A percentile compares a stretch with the other conserved stretches of the same genome.
phyloP scores from a whole-genome alignment of 495 filamentous ascomycete genomes.

The Coniosporium apollinis region DNA sequence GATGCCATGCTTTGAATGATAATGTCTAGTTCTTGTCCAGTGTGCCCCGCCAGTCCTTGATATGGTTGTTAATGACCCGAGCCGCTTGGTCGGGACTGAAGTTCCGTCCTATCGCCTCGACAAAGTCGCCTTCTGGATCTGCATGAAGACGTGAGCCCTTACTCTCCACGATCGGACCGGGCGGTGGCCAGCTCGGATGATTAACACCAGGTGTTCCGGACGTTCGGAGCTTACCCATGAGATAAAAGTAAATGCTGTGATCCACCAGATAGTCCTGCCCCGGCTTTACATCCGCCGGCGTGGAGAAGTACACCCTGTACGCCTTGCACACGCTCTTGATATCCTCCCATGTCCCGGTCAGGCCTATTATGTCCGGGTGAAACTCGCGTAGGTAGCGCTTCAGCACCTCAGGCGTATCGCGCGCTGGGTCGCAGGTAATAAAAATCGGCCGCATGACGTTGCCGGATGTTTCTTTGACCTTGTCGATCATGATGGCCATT shows the following conservation, averaged over 20 bases:
- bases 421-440: constrained; percentile 85
- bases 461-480: constrained; percentile 40
- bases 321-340: constrained; percentile 83
- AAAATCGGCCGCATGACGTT: constrained; percentile 58
- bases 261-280: constrained; percentile 96
- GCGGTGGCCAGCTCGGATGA: background rate
- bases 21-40: constrained; percentile 19
- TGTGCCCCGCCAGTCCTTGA: constrained; percentile 71
- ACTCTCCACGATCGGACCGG: too few relatives aligned
- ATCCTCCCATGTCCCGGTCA: constrained; percentile 87
- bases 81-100: constrained; percentile 78
- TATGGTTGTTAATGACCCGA: constrained; percentile 68
- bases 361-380: constrained; percentile 68
- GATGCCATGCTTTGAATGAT: too few relatives aligned
- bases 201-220: background rate
- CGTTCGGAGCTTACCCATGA: constrained; percentile 64
- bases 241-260: constrained; percentile 97
- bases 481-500: constrained; percentile 85
- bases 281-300: constrained; percentile 67
- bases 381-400: constrained; percentile 81
- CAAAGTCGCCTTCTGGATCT: constrained; percentile 96
- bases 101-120: constrained; percentile 89
- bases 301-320: constrained; percentile 95
- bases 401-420: constrained; percentile 73
- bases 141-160: too few relatives aligned